Base-by-base conservation (phyloP, 2,329 filamentous ascomycete species). In the Ophiosphaerella narmari region DNA sequence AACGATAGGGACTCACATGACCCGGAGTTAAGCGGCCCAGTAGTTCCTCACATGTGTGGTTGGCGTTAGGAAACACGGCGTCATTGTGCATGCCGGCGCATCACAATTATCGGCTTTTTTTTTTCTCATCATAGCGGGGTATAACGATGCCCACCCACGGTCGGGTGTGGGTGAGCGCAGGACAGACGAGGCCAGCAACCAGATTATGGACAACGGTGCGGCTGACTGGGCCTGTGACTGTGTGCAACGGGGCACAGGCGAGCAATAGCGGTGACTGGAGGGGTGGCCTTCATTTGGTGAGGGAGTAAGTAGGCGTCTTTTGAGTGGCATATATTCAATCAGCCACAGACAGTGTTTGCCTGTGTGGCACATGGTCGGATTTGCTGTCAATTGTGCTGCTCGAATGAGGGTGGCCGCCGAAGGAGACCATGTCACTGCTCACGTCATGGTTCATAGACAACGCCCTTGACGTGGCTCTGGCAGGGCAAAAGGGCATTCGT, bases 51-150 rank as follows among this genome's bases (percentile, higher is more conserved):
- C 46, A 57, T 59, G 55, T 59, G 55, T 48, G 45, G 40, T 46
- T 43, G 36, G 37, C 34, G 5, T 13, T 34, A 32, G 35, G 39
- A 43, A 53, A 47, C 39, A 52, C 52, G 46, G 12, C 58, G 63
- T 67, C 66, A 69, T 69, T 59, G 59, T 66, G 65, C 65, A 68
- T 65, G 41, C 34, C 16, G 44, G 49, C 48, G 60, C 55, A 52
- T 50, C 39, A 52, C 12, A 46, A 54, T 50, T 42, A 7, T 46
- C 43, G 44, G 39, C 45, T 38, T 39, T 39, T 52, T 57, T 52
- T 50, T 51, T 41, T 33, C 33, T 29, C 31, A 47, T 48, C n/a
- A 43, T 31, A 24, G 46, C 46, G 46, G 46, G 46, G 46, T 48
- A 42, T 12, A 11, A 29, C 8, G 34, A 43, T 42, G 32, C 18